phyloP scores from a whole-genome alignment of 2,329 filamentous ascomycete genomes.

The Fusarium papillatum region DNA sequence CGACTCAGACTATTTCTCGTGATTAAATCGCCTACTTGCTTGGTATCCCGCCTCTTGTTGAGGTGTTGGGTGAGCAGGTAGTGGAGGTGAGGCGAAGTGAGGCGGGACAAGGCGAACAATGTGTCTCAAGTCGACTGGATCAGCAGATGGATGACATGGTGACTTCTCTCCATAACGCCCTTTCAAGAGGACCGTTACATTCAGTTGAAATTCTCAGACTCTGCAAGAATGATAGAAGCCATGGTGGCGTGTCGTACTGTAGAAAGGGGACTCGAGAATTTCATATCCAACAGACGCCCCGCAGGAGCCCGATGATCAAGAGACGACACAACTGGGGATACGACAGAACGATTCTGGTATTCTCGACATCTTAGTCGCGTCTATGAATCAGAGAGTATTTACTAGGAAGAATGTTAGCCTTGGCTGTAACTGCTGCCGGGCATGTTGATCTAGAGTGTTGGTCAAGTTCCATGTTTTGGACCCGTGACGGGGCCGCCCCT shows the following conservation, averaged over 20 bases:
- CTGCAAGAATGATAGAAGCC: not conserved
- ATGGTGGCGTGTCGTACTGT: not conserved
- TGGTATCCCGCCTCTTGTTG: not conserved
- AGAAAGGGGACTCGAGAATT: not conserved
- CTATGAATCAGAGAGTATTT: too few relatives aligned
- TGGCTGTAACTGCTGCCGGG: not conserved
- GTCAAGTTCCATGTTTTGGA: not conserved
- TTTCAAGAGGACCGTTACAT: not conserved
- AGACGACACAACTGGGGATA: not conserved
- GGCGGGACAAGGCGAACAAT: not conserved
- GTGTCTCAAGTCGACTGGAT: not conserved
- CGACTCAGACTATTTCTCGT: not conserved
- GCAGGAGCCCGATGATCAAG: not conserved
- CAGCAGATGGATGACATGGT: not conserved
- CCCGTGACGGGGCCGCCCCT: not conserved
- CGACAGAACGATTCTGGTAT: not conserved
- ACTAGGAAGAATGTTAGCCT: not conserved
- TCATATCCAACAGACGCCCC: not conserved
- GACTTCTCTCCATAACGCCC: not conserved
- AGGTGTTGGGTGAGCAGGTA: not conserved
- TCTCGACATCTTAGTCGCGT: not conserved
- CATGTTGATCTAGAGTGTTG: not conserved
- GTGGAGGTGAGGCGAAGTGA: not conserved
- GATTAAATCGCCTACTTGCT: not conserved
- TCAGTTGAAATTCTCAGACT: not conserved